Conservation (phyloP, 345 rosid species). For the Erodium maritimum region DNA sequence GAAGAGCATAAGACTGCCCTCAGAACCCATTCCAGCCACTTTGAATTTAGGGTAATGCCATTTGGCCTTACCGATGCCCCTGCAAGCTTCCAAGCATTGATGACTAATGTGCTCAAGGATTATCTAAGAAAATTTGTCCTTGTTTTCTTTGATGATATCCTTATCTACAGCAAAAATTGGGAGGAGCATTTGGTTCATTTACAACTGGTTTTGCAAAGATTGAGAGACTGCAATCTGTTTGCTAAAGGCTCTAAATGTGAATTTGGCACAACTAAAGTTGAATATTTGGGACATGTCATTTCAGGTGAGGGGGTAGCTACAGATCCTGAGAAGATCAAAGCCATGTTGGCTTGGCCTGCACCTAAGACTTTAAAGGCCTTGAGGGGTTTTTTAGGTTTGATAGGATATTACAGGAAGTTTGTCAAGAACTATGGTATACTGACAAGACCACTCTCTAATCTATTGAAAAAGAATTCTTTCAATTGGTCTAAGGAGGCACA, state of each 20-base stretch:
- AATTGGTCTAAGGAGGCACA: background rate
- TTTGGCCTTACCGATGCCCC: no score
- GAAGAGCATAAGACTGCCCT: no score
- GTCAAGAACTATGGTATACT: background rate
- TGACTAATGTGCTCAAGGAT: constrained; percentile 2
- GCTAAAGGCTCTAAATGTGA: no score
- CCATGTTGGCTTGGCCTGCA: background rate
- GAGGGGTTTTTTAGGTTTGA: background rate
- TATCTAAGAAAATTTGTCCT: background rate
- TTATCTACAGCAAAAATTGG: background rate
- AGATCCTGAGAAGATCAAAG: background rate
- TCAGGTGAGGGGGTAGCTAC: background rate
- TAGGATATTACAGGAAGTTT: background rate
- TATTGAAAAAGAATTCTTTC: background rate
- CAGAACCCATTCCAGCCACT: no score
- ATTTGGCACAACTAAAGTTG: no score
- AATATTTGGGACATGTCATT: no score
- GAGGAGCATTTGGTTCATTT: background rate
- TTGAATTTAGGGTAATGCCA: no score
- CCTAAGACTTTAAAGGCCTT: background rate
- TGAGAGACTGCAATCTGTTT: no score
- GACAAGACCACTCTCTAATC: background rate
- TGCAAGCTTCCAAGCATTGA: background rate
- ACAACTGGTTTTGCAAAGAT: background rate
- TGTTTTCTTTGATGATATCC: constrained; percentile 7